Evolutionary conservation across 2,329 filamentous ascomycete genomes (phyloP).

Genomic region (Penicillium sp.): DNA sequence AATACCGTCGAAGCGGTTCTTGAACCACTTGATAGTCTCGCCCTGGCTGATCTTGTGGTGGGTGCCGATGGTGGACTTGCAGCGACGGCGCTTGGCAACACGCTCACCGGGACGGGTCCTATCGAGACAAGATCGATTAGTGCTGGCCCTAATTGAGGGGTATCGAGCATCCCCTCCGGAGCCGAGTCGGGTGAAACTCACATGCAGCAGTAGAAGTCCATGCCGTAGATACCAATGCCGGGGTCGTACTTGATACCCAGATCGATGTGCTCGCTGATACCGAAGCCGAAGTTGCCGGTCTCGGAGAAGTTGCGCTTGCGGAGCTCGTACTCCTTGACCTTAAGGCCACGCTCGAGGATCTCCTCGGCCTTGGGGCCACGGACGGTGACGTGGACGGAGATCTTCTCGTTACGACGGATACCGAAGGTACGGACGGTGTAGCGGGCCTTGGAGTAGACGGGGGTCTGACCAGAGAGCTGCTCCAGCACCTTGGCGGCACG

Average conservation of each 20-base stretch:
- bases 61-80: slow-evolving; percentile 79
- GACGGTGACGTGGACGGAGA: slow-evolving; percentile 98
- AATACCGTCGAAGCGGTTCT: slow-evolving; percentile 95
- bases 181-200: slow-evolving; percentile 44
- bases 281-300: slow-evolving; percentile 99
- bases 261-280: slow-evolving; percentile 99
- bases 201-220: slow-evolving; percentile 99
- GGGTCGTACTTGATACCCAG: slow-evolving; percentile 99
- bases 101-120: slow-evolving; percentile 96
- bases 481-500: slow-evolving; percentile 99
- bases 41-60: slow-evolving; percentile 89
- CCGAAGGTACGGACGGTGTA: slow-evolving; percentile 99
- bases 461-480: slow-evolving; percentile 98
- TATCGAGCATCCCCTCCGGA: background rate
- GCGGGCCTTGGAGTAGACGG: slow-evolving; percentile 99
- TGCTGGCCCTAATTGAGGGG: slow-evolving; percentile 29
- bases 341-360: slow-evolving; percentile 99
- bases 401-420: slow-evolving; percentile 99
- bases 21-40: slow-evolving; percentile 98
- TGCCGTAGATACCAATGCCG: slow-evolving; percentile 97
- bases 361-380: slow-evolving; percentile 99
- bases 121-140: slow-evolving; percentile 17
- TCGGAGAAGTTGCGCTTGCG: slow-evolving; percentile 99
- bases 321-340: slow-evolving; percentile 99
- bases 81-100: slow-evolving; percentile 89